Evolutionary conservation across 202 grass and related monocot genomes (phyloP).

Genomic region (Bolboschoenoplectus hybrid): DNA sequence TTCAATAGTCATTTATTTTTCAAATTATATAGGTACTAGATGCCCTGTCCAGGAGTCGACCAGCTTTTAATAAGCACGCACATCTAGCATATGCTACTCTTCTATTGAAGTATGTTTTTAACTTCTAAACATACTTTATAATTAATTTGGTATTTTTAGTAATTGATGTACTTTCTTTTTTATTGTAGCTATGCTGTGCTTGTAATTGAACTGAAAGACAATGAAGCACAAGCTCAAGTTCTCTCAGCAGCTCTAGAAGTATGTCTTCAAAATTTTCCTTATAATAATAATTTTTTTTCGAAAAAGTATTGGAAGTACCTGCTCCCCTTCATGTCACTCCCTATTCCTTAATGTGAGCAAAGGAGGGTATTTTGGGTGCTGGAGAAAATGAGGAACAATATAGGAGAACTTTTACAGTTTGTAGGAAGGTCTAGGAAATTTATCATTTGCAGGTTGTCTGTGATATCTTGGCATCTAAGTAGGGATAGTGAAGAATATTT

Average conservation of each 20-base stretch:
- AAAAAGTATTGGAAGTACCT: neutral
- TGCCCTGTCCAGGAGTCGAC: slow-evolving; percentile 65
- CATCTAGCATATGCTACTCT: slow-evolving; percentile 87
- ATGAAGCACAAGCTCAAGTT: slow-evolving; percentile 86
- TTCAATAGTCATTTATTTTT: slow-evolving; percentile 35
- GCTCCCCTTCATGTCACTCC: neutral
- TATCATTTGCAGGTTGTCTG: neutral
- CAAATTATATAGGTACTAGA: slow-evolving; percentile 78
- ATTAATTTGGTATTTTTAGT: slow-evolving; percentile 29
- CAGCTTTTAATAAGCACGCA: slow-evolving; percentile 84
- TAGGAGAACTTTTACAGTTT: neutral
- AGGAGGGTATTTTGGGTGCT: neutral
- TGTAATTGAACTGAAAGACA: slow-evolving; percentile 83
- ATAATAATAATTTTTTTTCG: neutral
- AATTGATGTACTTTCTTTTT: slow-evolving; percentile 18
- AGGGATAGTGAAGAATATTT: slow-evolving; percentile 7
- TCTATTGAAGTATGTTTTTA: slow-evolving; percentile 81
- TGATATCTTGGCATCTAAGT: slow-evolving; percentile 5
- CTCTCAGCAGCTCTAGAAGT: slow-evolving; percentile 89
- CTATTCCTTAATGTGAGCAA: neutral
- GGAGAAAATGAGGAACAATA: neutral
- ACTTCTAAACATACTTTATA: slow-evolving; percentile 24
- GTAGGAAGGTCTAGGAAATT: neutral
- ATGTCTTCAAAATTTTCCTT: slow-evolving; percentile 21
- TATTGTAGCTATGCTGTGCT: slow-evolving; percentile 78